These are phyloP conservation scores for Tuber brumale DNA, from an alignment of 495 filamentous ascomycete genomes.

Conservation along the genomic window DNA sequence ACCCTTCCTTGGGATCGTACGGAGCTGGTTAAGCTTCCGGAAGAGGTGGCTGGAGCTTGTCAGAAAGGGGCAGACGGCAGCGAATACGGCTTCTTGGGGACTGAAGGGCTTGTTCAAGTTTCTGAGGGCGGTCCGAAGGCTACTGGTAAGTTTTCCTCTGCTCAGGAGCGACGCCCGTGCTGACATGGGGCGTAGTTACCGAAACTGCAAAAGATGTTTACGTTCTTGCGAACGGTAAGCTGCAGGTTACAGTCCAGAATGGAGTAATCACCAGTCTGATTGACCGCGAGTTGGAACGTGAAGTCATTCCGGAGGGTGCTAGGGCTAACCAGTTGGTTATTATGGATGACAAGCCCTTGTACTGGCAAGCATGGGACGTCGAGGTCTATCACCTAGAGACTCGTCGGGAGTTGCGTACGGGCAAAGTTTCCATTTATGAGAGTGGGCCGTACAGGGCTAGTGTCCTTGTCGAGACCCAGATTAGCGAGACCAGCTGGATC, in stretches of 20 bases:
- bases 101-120: constrained; percentile 39
- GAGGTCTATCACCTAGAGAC: constrained; percentile 93
- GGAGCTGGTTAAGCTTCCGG: constrained; percentile 60
- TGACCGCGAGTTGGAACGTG: constrained; percentile 61
- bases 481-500: constrained; percentile 80
- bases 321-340: constrained; percentile 90
- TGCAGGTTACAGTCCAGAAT: constrained; percentile 61
- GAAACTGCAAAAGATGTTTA: constrained; percentile 66
- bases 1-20: constrained; percentile 76
- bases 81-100: constrained; percentile 48
- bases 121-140: constrained; percentile 22
- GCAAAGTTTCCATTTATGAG: constrained; percentile 64
- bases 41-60: constrained; percentile 26
- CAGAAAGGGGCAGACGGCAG: constrained; percentile 10
- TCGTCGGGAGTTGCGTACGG: constrained; percentile 62
- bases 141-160: constrained; percentile 21
- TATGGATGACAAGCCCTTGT: constrained; percentile 95
- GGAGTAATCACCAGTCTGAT: constrained; percentile 77
- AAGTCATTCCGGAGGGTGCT: constrained; percentile 68
- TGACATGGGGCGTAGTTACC: constrained; percentile 45
- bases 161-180: background rate
- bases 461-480: constrained; percentile 71
- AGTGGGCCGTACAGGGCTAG: constrained; percentile 67
- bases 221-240: constrained; percentile 66
- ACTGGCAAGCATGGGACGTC: constrained; percentile 99